phyloP scores from a whole-genome alignment of 2,329 filamentous ascomycete species.

The Pseudogymnoascus sp. region DNA sequence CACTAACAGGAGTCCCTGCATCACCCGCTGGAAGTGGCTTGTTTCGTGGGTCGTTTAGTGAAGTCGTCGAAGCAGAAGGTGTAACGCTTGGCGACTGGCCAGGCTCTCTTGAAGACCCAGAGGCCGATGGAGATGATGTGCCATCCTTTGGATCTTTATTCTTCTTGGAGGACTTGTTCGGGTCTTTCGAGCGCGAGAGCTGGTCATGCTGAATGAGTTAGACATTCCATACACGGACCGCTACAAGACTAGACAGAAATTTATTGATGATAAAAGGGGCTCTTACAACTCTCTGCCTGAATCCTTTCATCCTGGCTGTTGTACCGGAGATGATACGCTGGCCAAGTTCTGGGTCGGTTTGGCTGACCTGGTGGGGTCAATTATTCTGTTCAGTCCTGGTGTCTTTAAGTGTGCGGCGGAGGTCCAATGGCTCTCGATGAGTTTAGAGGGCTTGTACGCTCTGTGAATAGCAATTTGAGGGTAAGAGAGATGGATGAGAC shows the following conservation, averaged over 20 bases:
- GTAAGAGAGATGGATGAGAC: background rate
- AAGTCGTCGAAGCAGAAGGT: slow-evolving; percentile 81
- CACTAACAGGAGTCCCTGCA: slow-evolving; percentile 23
- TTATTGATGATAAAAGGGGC: slow-evolving; percentile 22
- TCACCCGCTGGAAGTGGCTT: slow-evolving; percentile 63
- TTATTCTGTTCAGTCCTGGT: background rate
- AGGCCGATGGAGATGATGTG: slow-evolving; percentile 68
- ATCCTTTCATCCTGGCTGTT: slow-evolving; percentile 75
- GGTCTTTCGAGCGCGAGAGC: slow-evolving; percentile 83
- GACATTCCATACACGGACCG: slow-evolving; percentile 20
- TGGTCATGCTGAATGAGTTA: slow-evolving; percentile 59
- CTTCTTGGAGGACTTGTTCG: slow-evolving; percentile 75
- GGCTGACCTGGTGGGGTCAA: background rate
- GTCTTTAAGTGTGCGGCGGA: background rate
- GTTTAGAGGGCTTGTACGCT: background rate
- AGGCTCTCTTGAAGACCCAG: slow-evolving; percentile 42
- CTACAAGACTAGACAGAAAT: slow-evolving; percentile 12
- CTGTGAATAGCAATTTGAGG: background rate
- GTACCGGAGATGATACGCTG: background rate
- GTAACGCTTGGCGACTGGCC: slow-evolving; percentile 60
- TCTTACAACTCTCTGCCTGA: slow-evolving; percentile 93
- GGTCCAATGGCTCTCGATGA: background rate
- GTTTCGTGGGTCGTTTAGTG: slow-evolving; percentile 75
- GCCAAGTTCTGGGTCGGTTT: background rate
- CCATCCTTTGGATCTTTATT: slow-evolving; percentile 67